Base-by-base conservation (phyloP, 1,139 yeast genomes). In the Scheffersomyces stambukii region DNA sequence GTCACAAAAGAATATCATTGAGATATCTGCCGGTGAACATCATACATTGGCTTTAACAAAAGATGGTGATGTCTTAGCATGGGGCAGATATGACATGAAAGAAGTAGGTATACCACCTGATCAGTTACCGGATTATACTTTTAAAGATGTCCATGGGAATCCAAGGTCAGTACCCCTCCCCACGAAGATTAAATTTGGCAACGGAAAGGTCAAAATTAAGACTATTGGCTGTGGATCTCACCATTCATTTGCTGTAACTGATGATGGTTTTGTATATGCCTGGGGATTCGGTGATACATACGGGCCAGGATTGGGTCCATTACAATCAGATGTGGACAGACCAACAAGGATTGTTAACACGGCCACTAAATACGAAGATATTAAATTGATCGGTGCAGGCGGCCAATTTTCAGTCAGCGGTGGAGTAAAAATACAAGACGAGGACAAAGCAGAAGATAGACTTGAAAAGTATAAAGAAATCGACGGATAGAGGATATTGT, bases 241-340 rank as follows among this genome's bases (percentile, higher is more conserved):
- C 47, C 98, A 91, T 53, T 82, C 94, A 1, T 60, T 91, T 37
- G 96, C 96, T 2, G 71, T 89, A 4, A 77, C 93, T 6, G 75
- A 68, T 19, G 89, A 85, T 43, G 98, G 99, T 5, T 63, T 83
- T 34, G 84, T 79, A 1, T 91, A 80, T 62, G 75, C 96, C 1
- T 91, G 99, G 99, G 99, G 99, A 1, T 91, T 89, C 52, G 96
- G 93, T 27, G 97, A 89, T 42, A 88, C 96, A 1, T 91, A 85
- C 53, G 98, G 95, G 13, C 80, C 91, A 19, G 99, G 99, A 4
- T 77, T 88, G 36, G 98, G 98, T 7, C 91, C 89, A 6, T 70
- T 81, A 19, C 95, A 85, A 25, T 96, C 84, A 27, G 97, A 89
- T 52, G 80, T 88, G 27, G 95, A 81, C 35, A 62, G 61, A 13